Evolutionary conservation across 192 early-diverging fungal genomes (phyloP).

Genomic region (Coemansia sp.): DNA sequence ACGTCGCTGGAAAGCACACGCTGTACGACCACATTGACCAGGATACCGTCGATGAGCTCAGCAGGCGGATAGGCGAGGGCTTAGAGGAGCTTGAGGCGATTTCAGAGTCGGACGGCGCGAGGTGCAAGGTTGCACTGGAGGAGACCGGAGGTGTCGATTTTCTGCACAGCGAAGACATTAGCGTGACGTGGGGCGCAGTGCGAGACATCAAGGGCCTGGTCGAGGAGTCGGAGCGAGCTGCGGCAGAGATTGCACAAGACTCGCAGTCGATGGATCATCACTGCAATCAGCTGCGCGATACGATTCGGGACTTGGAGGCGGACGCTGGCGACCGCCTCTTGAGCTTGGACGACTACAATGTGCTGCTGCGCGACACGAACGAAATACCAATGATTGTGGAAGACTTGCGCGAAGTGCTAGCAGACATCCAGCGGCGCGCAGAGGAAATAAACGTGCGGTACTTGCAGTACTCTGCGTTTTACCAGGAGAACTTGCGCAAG

Average conservation of each 20-base stretch:
- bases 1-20: conserved; percentile 17
- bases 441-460: conserved; percentile 43
- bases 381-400: conserved; percentile 45
- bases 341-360: conserved; percentile 49
- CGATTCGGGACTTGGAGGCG: conserved; percentile 40
- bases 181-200: conserved; percentile 46
- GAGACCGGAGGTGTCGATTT: not conserved
- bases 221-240: conserved; percentile 25
- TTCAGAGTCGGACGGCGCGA: conserved; percentile 7
- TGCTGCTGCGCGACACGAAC: conserved; percentile 41
- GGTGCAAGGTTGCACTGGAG: conserved; percentile 13
- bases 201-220: conserved; percentile 26
- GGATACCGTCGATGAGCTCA: conserved; percentile 30
- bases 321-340: conserved; percentile 29
- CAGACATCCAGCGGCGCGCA: conserved; percentile 25
- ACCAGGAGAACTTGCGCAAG: conserved; percentile 22
- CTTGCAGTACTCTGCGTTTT: conserved; percentile 45
- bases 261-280: conserved; percentile 39
- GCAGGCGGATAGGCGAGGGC: conserved; percentile 13
- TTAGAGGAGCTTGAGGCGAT: conserved; percentile 20
- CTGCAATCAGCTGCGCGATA: conserved; percentile 49
- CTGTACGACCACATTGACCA: conserved; percentile 55
- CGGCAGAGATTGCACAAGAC: conserved; percentile 40
- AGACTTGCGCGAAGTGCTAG: conserved; percentile 27
- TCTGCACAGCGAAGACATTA: conserved; percentile 31